Evolutionary conservation across 495 filamentous ascomycete genomes (phyloP).

Genomic region (Trichoderma gamsii): DNA sequence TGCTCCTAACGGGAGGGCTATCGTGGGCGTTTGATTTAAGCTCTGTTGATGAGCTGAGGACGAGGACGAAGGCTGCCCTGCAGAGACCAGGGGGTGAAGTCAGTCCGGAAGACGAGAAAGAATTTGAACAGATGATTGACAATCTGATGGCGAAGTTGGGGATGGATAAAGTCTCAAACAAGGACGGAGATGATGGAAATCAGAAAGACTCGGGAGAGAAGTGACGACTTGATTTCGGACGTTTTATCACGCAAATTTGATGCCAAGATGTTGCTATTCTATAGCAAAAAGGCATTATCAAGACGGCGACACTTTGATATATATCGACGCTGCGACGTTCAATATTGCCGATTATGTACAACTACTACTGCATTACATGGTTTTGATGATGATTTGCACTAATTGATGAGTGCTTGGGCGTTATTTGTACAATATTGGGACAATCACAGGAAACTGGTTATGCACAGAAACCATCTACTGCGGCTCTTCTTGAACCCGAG

Average conservation of each 20-base stretch:
- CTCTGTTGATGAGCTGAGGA: constrained; percentile 60
- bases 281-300: too few relatives aligned
- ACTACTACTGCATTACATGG: background rate
- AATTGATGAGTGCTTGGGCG: background rate
- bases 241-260: background rate
- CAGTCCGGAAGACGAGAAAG: constrained; percentile 55
- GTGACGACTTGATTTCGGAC: background rate
- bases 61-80: constrained; percentile 42
- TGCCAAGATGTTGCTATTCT: background rate
- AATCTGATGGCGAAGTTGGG: constrained; percentile 38
- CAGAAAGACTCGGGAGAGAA: background rate
- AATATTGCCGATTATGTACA: background rate
- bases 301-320: background rate
- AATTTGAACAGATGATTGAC: constrained; percentile 67
- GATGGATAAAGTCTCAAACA: background rate
- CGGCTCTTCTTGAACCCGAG: background rate
- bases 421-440: constrained; percentile 2
- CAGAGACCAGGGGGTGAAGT: constrained; percentile 36
- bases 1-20: constrained; percentile 61
- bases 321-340: background rate
- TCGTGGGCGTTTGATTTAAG: constrained; percentile 69
- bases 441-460: background rate
- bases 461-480: background rate
- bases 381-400: background rate
- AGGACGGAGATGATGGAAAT: background rate